phyloP scores from a whole-genome alignment of 2,329 filamentous ascomycete genomes.

The Chrysosporium keratinophilum region DNA sequence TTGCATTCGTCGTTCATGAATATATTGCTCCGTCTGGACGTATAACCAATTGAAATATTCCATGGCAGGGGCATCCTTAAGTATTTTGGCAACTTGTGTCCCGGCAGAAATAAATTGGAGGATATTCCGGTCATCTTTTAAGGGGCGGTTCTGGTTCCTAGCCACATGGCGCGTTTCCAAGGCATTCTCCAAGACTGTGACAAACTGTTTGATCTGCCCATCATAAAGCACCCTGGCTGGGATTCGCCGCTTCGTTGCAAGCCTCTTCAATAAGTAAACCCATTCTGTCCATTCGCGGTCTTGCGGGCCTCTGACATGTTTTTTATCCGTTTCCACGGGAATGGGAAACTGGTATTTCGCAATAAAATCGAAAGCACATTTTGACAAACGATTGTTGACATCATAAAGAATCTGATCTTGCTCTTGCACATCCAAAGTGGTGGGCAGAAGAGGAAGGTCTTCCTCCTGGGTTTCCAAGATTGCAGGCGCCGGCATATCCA shows the following conservation, averaged over 20 bases:
- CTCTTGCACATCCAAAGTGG: slow-evolving; percentile 71
- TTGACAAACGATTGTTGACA: slow-evolving; percentile 75
- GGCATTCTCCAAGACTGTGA: slow-evolving; percentile 79
- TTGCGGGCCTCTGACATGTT: slow-evolving; percentile 60
- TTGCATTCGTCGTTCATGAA: slow-evolving; percentile 51
- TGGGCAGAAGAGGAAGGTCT: slow-evolving; percentile 70
- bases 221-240: slow-evolving; percentile 76
- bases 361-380: slow-evolving; percentile 81
- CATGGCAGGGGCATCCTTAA: slow-evolving; percentile 77
- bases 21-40: slow-evolving; percentile 67
- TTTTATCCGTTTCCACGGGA: slow-evolving; percentile 70
- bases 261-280: slow-evolving; percentile 75
- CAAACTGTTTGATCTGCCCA: slow-evolving; percentile 82
- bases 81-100: slow-evolving; percentile 75
- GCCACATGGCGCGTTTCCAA: slow-evolving; percentile 79
- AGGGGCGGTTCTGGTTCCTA: slow-evolving; percentile 68
- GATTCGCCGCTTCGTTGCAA: slow-evolving; percentile 77
- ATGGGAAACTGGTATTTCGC: slow-evolving; percentile 87
- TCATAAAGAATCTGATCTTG: slow-evolving; percentile 70
- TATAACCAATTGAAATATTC: slow-evolving; percentile 71
- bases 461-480: slow-evolving; percentile 67
- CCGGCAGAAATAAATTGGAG: slow-evolving; percentile 78
- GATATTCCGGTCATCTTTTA: slow-evolving; percentile 83
- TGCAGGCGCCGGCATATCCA: slow-evolving; percentile 60
- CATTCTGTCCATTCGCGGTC: slow-evolving; percentile 87